These are phyloP conservation scores for Taphrina pruni DNA, from an alignment of 1,139 yeast species.

Conservation along the genomic window DNA sequence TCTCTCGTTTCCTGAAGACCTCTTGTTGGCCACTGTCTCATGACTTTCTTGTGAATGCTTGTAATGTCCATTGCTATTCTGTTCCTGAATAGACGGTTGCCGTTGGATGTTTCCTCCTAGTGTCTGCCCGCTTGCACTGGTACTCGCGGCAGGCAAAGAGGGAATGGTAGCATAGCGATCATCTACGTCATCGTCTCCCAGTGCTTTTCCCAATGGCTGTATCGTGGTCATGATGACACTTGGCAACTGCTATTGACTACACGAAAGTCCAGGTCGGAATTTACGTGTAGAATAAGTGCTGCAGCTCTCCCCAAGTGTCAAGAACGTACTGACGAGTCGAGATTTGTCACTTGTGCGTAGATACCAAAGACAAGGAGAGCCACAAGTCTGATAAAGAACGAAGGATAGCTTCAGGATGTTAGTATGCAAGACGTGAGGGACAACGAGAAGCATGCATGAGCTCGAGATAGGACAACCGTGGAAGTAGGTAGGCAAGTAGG, in stretches of 20 bases:
- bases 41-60: neutral
- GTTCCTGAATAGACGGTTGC: neutral
- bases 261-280: neutral
- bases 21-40: neutral
- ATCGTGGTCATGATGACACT: neutral
- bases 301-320: neutral
- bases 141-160: neutral
- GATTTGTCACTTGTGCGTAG: too few species aligned
- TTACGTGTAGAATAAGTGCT: neutral
- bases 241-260: neutral
- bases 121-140: neutral
- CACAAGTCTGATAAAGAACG: neutral
- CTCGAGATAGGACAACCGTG: too few species aligned
- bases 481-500: neutral
- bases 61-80: neutral
- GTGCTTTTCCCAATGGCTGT: slow-evolving; percentile 15
- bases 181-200: slow-evolving; percentile 28
- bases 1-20: neutral
- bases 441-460: too few species aligned
- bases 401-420: neutral
- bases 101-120: neutral
- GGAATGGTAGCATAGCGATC: slow-evolving; percentile 11
- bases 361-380: neutral
- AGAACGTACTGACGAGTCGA: too few species aligned
- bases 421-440: too few species aligned